Base-by-base conservation (phyloP, 495 filamentous ascomycete genomes). In the Parachaetomium inaequale region DNA sequence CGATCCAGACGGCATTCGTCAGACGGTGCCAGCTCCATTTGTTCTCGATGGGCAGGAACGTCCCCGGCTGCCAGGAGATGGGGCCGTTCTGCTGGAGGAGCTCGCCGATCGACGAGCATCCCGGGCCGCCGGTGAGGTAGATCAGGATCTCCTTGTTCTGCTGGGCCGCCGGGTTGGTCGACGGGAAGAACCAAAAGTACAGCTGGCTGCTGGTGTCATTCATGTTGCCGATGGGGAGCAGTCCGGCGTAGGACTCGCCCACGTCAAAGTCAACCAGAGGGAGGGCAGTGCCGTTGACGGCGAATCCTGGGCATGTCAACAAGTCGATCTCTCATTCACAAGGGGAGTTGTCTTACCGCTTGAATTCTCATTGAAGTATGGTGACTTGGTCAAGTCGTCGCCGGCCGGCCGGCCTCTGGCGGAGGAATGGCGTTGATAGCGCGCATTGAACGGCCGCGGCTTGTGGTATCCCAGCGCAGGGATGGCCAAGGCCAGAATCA, bases 151-250 rank as follows among this genome's bases (percentile, higher is more conserved):
- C 88, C 52, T 90, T 86, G 19, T 79, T 76, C 43, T 59, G 21
- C n/a, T 59, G 52, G 11, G 82, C 79, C 0, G 63, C 63, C 11
- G 77, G 73, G 56, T 85, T 82, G 32, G 76, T 72, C 15, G 85
- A 84, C 3, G 87, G 87, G 67, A 88, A 91, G 75, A 87, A 91
- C 88, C 90, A 93, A 66, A 90, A 93, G 69, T 82, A 91, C 4
- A 92, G 75, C 68, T 64, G n/a, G 45, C 83, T 71, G 53, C 82
- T 81, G 0, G 76, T 81, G 68, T 85, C 82, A 46, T 85, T n/a
- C n/a, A n/a, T n/a, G n/a, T n/a, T 77, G 42, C 74, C 67, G 61
- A 91, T 90, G n/a, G 89, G 82, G 7, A 93, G 70, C n/a, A 88
- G 82, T 25, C 90, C 90, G 8, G 90, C 81, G 68, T 92, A 93